Conservation (phyloP, 2,329 filamentous ascomycete genomes). For the Dendrostoma leiphaemia region DNA sequence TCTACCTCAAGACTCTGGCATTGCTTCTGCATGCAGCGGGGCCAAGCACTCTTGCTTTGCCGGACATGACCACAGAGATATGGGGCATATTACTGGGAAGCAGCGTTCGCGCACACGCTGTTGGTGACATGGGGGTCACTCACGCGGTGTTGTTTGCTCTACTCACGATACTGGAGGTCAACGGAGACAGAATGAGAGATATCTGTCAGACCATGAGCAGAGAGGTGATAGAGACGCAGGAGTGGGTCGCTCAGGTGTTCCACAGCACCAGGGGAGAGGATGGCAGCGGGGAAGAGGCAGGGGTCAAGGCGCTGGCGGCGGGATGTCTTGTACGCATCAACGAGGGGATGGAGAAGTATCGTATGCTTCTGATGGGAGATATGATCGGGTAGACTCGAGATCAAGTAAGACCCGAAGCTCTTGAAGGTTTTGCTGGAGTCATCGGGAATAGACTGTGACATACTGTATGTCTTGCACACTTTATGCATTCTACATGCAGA, state of each 20-base stretch:
- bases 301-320: slow-evolving; percentile 75
- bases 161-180: slow-evolving; percentile 78
- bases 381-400: slow-evolving; percentile 37
- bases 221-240: slow-evolving; percentile 79
- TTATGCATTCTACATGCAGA: too few relatives aligned
- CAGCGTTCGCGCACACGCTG: slow-evolving; percentile 57
- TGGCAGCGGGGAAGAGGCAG: slow-evolving; percentile 67
- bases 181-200: slow-evolving; percentile 66
- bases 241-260: slow-evolving; percentile 81
- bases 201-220: slow-evolving; percentile 73
- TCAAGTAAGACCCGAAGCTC: not conserved
- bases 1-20: slow-evolving; percentile 83
- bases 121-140: slow-evolving; percentile 64
- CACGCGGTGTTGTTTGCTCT: slow-evolving; percentile 77
- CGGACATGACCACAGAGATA: slow-evolving; percentile 79
- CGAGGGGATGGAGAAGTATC: slow-evolving; percentile 81
- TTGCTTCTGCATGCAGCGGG: slow-evolving; percentile 82
- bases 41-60: slow-evolving; percentile 71
- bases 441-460: too few relatives aligned
- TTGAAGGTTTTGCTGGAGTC: not conserved
- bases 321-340: slow-evolving; percentile 74
- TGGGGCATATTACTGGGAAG: slow-evolving; percentile 72
- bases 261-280: slow-evolving; percentile 52
- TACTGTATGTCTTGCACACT: too few relatives aligned
- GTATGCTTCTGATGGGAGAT: slow-evolving; percentile 73